Percentiles rank a stretch among this genome's conserved stretches.
These are phyloP conservation scores for Cystoderma amianthinum DNA, from an alignment of 768 basidiomycete species.

Conservation along the genomic window DNA sequence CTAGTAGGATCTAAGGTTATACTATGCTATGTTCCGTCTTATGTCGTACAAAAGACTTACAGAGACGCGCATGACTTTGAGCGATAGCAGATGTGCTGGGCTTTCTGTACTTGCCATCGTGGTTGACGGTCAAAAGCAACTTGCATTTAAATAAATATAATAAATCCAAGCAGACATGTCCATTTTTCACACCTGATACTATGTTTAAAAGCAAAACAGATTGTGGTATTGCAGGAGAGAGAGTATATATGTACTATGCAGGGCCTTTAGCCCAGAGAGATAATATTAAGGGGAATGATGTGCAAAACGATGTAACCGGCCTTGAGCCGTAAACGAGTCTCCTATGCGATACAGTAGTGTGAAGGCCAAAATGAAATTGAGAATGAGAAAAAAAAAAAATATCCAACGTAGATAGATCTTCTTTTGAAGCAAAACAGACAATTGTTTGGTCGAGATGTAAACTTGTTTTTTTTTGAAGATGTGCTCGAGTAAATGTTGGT, in stretches of 20 bases:
- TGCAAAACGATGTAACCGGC: constrained; percentile 11
- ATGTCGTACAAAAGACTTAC: constrained; percentile 37
- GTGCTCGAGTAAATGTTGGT: background rate
- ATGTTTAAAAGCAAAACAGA: background rate
- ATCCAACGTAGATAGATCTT: background rate
- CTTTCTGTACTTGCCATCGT: constrained; percentile 36
- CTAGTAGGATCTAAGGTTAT: constrained; percentile 25
- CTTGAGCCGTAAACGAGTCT: constrained; percentile 13
- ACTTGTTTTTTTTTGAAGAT: background rate
- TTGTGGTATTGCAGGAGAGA: background rate
- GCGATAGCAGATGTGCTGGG: constrained; percentile 59
- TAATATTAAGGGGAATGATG: constrained; percentile 8
- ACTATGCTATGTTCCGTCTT: too few species aligned
- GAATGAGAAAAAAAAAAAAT: constrained; percentile 6
- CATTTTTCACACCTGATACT: background rate
- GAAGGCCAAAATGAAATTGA: constrained; percentile 6
- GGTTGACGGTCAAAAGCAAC: constrained; percentile 5
- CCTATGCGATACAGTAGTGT: constrained; percentile 9
- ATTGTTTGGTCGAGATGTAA: background rate
- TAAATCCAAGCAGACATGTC: too few species aligned
- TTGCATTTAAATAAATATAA: too few species aligned
- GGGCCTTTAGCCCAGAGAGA: background rate
- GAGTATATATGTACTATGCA: background rate
- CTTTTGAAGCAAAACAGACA: background rate
- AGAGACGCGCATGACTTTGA: constrained; percentile 87